Percentiles rank a stretch among this genome's conserved stretches.
These are phyloP conservation scores for Ustilago sp. DNA, from an alignment of 1,284 basidiomycete species.

Conservation along the genomic window DNA sequence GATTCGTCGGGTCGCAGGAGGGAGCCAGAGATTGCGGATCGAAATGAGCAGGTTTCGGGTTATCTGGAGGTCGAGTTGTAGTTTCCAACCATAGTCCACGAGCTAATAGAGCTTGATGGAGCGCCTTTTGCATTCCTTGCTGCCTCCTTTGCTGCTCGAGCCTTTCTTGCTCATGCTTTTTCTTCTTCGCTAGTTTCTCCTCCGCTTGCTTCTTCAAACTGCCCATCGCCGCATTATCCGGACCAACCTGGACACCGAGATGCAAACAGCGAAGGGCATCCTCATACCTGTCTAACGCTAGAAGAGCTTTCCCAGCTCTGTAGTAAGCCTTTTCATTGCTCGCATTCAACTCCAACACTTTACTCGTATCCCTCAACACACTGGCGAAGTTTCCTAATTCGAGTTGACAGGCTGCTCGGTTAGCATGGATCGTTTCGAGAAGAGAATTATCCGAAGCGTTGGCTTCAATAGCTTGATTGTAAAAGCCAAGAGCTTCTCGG, in stretches of 20 bases:
- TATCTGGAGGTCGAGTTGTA: conserved; percentile 72
- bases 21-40: conserved; percentile 70
- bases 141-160: conserved; percentile 72
- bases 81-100: conserved; percentile 65
- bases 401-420: conserved; percentile 91
- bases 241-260: conserved; percentile 40
- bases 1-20: conserved; percentile 28
- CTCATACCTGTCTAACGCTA: conserved; percentile 48
- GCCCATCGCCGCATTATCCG: conserved; percentile 46
- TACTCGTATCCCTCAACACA: conserved; percentile 24
- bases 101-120: conserved; percentile 77
- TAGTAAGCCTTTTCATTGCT: conserved; percentile 64
- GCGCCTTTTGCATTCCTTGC: conserved; percentile 71
- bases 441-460: conserved; percentile 78
- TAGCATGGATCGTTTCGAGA: conserved; percentile 74
- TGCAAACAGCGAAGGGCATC: conserved; percentile 60
- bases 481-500: conserved; percentile 88
- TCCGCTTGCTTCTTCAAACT: conserved; percentile 47
- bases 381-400: conserved; percentile 76
- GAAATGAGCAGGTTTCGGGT: conserved; percentile 73
- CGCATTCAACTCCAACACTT: conserved; percentile 36
- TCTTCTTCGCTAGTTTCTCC: conserved; percentile 69
- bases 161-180: conserved; percentile 71
- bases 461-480: conserved; percentile 87
- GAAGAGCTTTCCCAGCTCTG: conserved; percentile 57